Evolutionary conservation across 148 eudicot species (phyloP), one percentile per base, ranked within the genome.

Genomic region (Pouteria glomerata): DNA sequence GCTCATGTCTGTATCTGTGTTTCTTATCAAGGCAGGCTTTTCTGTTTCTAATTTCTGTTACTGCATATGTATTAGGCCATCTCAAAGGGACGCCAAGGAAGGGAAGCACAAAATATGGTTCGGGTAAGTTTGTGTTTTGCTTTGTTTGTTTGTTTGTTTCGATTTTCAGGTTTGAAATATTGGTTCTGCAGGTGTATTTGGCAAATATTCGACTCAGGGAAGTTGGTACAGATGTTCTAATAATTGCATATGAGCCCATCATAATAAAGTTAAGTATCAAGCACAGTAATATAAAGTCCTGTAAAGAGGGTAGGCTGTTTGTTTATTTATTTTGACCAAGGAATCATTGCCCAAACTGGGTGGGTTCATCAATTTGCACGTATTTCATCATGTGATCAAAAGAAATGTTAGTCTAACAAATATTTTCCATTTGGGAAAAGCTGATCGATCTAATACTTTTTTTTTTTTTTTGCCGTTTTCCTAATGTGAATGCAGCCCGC

Each of bases 1-100:
- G n/a, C n/a, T n/a, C n/a, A n/a, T n/a, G n/a, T n/a, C n/a, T n/a
- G n/a, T n/a, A n/a, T n/a, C n/a, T n/a, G n/a, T n/a, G n/a, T n/a
- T n/a, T n/a, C n/a, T n/a, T n/a, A n/a, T n/a, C n/a, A n/a, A n/a
- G n/a, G n/a, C n/a, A n/a, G n/a, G 8, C 48, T 55, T 1, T 55
- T 41, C 12, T 19, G 55, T 45, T 27, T 8, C 23, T 42, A n/a
- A 68, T 41, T 70, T 45, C 73, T 18, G 15, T 57, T 13, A 8
- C 29, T 12, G 7, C 57, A 34, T 33, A 45, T 76, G 79, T 75
- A n/a, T 1, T 65, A 95, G 99, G 96, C 90, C 72, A 85, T 95
- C 71, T 88, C 99, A 44, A 95, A 95, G 79, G 97, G 94, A 69
- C 86, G 94, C 19, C 99, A 95, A 78, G 99, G 97, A 73, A 88